Evolutionary conservation across 1,139 yeast genomes (phyloP), one percentile per base, ranked within the genome.

Genomic region (Pneumocystis sp.): DNA sequence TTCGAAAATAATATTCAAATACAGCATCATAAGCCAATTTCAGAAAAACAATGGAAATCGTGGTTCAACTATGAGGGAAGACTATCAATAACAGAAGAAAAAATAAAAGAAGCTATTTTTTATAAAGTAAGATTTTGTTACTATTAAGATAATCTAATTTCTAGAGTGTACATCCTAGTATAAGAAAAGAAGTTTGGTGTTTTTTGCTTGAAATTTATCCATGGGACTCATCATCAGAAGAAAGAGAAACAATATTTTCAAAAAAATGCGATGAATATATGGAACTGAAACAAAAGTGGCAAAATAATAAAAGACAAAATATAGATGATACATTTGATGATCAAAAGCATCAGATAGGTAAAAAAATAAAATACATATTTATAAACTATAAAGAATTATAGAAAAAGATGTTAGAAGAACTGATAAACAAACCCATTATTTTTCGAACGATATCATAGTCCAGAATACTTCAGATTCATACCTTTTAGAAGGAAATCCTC

Each of bases 371-470:
- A 25, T 3, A 21, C 74, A 91, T 96, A 93, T 82, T 81, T 72
- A 97, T 89, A 76, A 97, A 90, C 74, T 85, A 85, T 69, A 84
- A 83, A 67, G 7, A 39, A 81, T 97, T 67, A 91, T 95, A 69
- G 96, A 91, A 71, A 93, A 93, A 75, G 99, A 93, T 76, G 89
- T 93, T 37, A 89, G 86, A 69, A 81, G 99, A 69, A 93, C 96
- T 6, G 98, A 93, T 76, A 81, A 98, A 61, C 29, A 50, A 81
- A 86, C 63, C 75, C 90, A 65, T 81, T 83, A 0, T 75, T 91
- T 7, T 88, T 85, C 76, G 80, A 82, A 71, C 82, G 81, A 59
- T 77, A 78, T 66, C 83, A 79, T 63, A 76, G 77, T n/a, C 80
- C 80, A 1, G 79, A 78, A 65, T 80, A 80, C 0, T 84, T 81